phyloP scores from a whole-genome alignment of 176 grass and related monocot species.

The Oropetium thomaeum region DNA sequence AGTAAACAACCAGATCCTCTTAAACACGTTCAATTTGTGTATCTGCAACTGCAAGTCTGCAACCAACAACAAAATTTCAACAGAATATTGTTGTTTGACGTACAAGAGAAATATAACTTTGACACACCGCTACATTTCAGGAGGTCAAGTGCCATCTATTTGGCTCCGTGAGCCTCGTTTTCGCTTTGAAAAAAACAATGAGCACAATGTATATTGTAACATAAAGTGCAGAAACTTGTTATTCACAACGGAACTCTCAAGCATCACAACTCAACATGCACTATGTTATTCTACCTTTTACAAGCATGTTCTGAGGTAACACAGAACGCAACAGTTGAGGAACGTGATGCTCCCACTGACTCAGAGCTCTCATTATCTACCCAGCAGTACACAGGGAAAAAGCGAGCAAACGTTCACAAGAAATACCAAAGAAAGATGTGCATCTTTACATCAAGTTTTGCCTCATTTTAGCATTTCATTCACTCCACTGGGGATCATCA shows the following conservation, averaged over 20 bases:
- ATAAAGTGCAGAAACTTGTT: not conserved
- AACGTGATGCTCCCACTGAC: not conserved
- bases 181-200: not conserved
- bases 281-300: not conserved
- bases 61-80: not conserved
- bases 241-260: not conserved
- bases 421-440: not conserved
- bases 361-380: not conserved
- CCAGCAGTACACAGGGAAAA: not conserved
- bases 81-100: not conserved
- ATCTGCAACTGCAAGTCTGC: not conserved
- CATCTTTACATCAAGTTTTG: slow-evolving; percentile 4
- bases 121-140: not conserved
- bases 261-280: not conserved
- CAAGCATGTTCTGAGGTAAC: not conserved
- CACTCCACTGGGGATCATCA: slow-evolving; percentile 31
- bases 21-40: not conserved
- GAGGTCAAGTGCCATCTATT: not conserved
- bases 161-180: not conserved
- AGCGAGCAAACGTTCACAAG: not conserved
- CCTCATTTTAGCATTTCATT: slow-evolving; percentile 21
- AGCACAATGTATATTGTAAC: not conserved
- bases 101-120: not conserved
- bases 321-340: not conserved
- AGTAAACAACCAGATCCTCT: not conserved